Base-by-base conservation (phyloP, 805 yeast species). In the Debaryomyces castellii region DNA sequence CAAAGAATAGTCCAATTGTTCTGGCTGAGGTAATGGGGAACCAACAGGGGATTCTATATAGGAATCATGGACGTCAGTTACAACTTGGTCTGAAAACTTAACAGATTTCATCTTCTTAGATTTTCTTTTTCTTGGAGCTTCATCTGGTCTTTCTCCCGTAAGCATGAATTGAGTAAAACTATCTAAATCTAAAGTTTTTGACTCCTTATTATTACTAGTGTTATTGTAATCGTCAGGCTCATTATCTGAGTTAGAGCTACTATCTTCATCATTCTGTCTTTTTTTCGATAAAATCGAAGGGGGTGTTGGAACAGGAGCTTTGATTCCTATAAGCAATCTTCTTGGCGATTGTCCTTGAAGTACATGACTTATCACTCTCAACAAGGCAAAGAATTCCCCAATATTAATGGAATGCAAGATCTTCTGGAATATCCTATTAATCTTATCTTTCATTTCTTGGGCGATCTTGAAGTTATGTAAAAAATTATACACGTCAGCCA, bases 341-440 rank as follows among this genome's bases (percentile, higher is more conserved):
- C 72, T 63, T 2, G 89, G 85, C n/a, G 73, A 60, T 27, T 64
- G 55, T 2, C 85, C 85, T 43, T 66, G 64, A 14, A 88, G 63
- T 0, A 85, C 73, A 62, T 89, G 96, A 16, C 96, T 79, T 11
- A 90, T 76, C 17, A 94, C 76, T 55, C 99, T 74, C 44, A 92
- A 62, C 30, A 89, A 76, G 0, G 96, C 96, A 68, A 87, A 94
- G 66, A 94, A 92, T 62, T 90, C 95, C 5, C 96, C 96, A 44
- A 90, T 83, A 56, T 89, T 90, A 45, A 92, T 74, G 3, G 86
- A 77, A 45, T 73, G 74, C 27, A 76, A 55, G 44, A 78, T 74
- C 45, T 76, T 73, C 27, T 73, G 64, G 59, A 82, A 83, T 18
- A 85, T 77, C 21, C 67, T 66, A 32, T 60, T 63, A 38, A 89